Conservation (phyloP, 1,284 basidiomycete species). For the Ustilago curta region DNA sequence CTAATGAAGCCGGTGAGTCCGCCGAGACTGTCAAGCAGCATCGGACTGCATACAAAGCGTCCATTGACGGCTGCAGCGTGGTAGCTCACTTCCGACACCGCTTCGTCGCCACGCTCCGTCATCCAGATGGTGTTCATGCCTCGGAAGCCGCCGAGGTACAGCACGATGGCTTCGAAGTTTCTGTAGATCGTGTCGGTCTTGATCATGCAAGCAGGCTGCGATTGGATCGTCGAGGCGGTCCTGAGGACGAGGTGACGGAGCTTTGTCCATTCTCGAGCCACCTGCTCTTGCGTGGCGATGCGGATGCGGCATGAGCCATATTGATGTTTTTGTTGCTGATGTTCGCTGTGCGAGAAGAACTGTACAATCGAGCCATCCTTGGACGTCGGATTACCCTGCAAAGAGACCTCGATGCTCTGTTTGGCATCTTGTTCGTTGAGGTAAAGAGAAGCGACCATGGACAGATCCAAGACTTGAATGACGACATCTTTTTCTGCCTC, state of each 20-base stretch:
- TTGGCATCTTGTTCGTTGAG: slow-evolving; percentile 31
- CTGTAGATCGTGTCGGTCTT: slow-evolving; percentile 39
- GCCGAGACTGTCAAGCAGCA: slow-evolving; percentile 53
- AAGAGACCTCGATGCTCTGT: slow-evolving; percentile 38
- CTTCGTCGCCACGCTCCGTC: slow-evolving; percentile 40
- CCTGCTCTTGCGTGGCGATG: slow-evolving; percentile 1
- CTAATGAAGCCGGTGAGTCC: slow-evolving; percentile 55
- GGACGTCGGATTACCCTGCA: slow-evolving; percentile 33
- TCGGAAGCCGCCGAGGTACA: slow-evolving; percentile 42
- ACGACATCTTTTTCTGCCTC: slow-evolving; percentile 31
- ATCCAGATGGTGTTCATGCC: slow-evolving; percentile 53
- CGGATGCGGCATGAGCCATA: slow-evolving; percentile 46
- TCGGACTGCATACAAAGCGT: slow-evolving; percentile 44
- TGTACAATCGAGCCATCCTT: slow-evolving; percentile 39
- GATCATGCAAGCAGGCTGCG: slow-evolving; percentile 22
- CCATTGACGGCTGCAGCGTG: slow-evolving; percentile 31
- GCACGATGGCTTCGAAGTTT: slow-evolving; percentile 50
- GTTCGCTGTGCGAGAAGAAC: slow-evolving; percentile 47
- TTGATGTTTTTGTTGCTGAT: slow-evolving; percentile 43
- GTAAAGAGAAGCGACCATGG: slow-evolving; percentile 49
- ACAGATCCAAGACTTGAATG: slow-evolving; percentile 44
- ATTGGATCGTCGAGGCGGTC: slow-evolving; percentile 16
- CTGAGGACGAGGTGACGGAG: slow-evolving; percentile 35
- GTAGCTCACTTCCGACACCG: slow-evolving; percentile 38
- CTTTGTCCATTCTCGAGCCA: slow-evolving; percentile 28